These are phyloP conservation scores for Ogataea corticis DNA, from an alignment of 805 yeast genomes.

Conservation along the genomic window DNA sequence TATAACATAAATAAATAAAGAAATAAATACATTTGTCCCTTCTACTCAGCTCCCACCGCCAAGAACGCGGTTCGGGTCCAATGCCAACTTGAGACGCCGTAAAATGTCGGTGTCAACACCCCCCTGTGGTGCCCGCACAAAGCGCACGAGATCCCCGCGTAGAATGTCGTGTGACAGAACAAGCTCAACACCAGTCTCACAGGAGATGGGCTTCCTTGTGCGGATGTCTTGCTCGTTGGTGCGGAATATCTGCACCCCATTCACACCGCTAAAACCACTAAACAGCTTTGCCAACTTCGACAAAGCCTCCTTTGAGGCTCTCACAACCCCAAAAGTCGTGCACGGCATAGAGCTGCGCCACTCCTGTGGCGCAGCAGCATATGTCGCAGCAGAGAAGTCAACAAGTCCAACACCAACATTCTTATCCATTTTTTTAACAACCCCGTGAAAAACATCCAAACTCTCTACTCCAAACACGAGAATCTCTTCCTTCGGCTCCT, in stretches of 20 bases:
- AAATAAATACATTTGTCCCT: neutral
- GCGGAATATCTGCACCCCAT: neutral
- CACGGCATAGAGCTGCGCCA: conserved; percentile 2
- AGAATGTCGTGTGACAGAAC: conserved; percentile 9
- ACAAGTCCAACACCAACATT: conserved; percentile 8
- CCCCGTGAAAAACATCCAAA: conserved; percentile 13
- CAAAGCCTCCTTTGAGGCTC: conserved; percentile 3
- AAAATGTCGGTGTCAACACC: neutral
- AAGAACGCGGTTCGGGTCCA: conserved; percentile 19
- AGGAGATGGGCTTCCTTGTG: no score
- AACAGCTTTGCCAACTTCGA: neutral
- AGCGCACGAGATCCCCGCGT: conserved; percentile 5
- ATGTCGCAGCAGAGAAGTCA: conserved; percentile 7
- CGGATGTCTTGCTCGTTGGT: no score
- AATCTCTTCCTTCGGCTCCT: neutral
- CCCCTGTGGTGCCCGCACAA: no score
- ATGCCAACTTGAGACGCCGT: conserved; percentile 16
- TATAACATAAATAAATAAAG: neutral
- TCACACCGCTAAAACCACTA: neutral
- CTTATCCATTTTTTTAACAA: conserved; percentile 1
- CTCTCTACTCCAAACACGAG: conserved; percentile 22
- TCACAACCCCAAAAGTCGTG: conserved; percentile 7
- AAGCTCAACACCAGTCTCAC: no score
- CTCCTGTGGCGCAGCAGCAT: neutral
- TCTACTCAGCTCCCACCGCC: neutral